phyloP scores from a whole-genome alignment of 2,329 filamentous ascomycete genomes.

The Penicillium sp. region DNA sequence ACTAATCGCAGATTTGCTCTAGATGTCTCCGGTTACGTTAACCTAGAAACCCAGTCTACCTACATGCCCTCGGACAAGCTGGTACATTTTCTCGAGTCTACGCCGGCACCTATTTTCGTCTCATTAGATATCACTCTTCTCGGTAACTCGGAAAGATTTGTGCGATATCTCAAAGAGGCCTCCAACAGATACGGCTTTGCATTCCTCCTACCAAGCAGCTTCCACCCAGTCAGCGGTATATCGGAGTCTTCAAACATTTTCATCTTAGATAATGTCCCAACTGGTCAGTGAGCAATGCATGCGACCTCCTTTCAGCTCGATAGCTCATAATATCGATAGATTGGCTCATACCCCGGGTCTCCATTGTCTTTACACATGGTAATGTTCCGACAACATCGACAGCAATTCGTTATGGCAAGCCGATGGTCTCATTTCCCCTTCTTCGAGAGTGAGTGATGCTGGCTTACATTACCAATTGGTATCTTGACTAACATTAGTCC shows the following conservation, averaged over 20 bases:
- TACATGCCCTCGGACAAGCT: background rate
- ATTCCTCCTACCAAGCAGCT: background rate
- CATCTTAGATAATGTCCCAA: background rate
- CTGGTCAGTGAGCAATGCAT: background rate
- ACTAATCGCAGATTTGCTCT: background rate
- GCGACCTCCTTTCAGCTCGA: no score
- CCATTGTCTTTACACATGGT: background rate
- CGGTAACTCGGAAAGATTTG: background rate
- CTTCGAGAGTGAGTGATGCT: constrained; percentile 4
- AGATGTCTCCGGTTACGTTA: background rate
- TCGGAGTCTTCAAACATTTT: background rate
- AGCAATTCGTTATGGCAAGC: background rate
- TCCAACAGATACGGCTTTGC: background rate
- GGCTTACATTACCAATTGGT: background rate
- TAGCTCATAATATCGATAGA: background rate
- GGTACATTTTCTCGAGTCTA: background rate
- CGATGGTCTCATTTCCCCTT: constrained; percentile 4
- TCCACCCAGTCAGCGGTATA: background rate
- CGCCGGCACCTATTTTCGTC: background rate
- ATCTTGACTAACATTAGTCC: background rate
- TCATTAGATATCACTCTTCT: background rate
- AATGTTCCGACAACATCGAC: background rate
- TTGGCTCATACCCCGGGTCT: background rate
- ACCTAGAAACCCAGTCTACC: background rate
- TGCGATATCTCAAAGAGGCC: background rate